Evolutionary conservation across 352 stramenopile species (phyloP).

Genomic region (Phytophthora meadii): DNA sequence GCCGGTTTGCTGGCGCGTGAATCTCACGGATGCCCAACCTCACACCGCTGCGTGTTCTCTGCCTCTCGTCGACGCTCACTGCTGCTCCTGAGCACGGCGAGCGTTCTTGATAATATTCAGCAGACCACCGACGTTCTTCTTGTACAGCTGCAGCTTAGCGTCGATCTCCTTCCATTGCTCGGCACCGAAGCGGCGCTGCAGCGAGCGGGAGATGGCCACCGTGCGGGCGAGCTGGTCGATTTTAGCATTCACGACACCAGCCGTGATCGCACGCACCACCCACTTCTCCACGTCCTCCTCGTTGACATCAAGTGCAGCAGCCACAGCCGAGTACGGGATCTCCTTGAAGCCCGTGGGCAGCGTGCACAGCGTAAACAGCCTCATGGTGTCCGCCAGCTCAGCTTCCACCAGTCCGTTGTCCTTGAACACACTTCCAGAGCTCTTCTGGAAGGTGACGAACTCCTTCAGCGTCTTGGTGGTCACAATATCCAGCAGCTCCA

Average conservation of each 20-base stretch:
- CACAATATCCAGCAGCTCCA: constrained; percentile 93
- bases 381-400: constrained; percentile 87
- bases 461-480: constrained; percentile 93
- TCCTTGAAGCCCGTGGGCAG: constrained; percentile 92
- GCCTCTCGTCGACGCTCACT: constrained; percentile 40
- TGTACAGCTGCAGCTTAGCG: constrained; percentile 91
- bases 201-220: constrained; percentile 84
- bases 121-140: constrained; percentile 92
- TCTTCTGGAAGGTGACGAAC: constrained; percentile 84
- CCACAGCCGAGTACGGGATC: constrained; percentile 90
- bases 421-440: constrained; percentile 69
- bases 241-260: constrained; percentile 92
- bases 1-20: background rate
- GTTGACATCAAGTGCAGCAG: constrained; percentile 79
- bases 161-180: constrained; percentile 93
- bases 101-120: constrained; percentile 86
- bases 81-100: constrained; percentile 68
- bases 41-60: constrained; percentile 21
- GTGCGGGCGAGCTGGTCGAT: constrained; percentile 94
- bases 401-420: constrained; percentile 63
- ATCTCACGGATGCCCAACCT: background rate
- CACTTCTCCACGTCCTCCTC: constrained; percentile 93
- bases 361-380: constrained; percentile 93
- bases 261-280: constrained; percentile 94
- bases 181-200: constrained; percentile 85